These are phyloP conservation scores for Daldinia sp. DNA, from an alignment of 2,329 filamentous ascomycete species.

Conservation along the genomic window DNA sequence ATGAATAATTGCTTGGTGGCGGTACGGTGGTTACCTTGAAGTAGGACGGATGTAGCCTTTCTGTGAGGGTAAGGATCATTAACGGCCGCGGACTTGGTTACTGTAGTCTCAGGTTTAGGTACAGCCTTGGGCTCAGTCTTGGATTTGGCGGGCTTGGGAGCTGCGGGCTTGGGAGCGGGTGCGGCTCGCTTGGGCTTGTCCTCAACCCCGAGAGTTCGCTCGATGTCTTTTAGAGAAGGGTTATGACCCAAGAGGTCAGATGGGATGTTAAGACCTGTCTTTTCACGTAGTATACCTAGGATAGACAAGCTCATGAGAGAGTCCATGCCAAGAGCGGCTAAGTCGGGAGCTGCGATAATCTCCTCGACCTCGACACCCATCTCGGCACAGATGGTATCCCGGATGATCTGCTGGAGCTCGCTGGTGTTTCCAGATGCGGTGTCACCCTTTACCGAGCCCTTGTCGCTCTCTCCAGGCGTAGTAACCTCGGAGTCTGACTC, in stretches of 20 bases:
- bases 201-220: constrained; percentile 67
- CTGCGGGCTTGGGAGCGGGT: constrained; percentile 43
- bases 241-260: constrained; percentile 69
- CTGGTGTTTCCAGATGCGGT: constrained; percentile 49
- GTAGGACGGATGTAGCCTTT: constrained; percentile 55
- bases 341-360: constrained; percentile 60
- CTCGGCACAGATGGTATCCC: constrained; percentile 73
- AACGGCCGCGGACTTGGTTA: constrained; percentile 52
- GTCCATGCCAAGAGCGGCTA: constrained; percentile 67
- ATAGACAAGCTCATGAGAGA: constrained; percentile 66
- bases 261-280: constrained; percentile 62
- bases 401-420: constrained; percentile 61
- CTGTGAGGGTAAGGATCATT: constrained; percentile 58
- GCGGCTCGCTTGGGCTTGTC: constrained; percentile 50
- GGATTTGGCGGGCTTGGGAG: constrained; percentile 41
- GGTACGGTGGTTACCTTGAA: constrained; percentile 61
- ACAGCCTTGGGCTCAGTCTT: constrained; percentile 41
- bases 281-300: constrained; percentile 62
- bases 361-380: constrained; percentile 76
- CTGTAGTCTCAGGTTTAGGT: constrained; percentile 50
- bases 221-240: constrained; percentile 70
- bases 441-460: constrained; percentile 57
- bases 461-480: constrained; percentile 62
- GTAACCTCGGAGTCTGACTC: constrained; percentile 61
- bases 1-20: constrained; percentile 61